Evolutionary conservation across 2,329 filamentous ascomycete genomes (phyloP).

Genomic region (Aquanectria penicillioides): DNA sequence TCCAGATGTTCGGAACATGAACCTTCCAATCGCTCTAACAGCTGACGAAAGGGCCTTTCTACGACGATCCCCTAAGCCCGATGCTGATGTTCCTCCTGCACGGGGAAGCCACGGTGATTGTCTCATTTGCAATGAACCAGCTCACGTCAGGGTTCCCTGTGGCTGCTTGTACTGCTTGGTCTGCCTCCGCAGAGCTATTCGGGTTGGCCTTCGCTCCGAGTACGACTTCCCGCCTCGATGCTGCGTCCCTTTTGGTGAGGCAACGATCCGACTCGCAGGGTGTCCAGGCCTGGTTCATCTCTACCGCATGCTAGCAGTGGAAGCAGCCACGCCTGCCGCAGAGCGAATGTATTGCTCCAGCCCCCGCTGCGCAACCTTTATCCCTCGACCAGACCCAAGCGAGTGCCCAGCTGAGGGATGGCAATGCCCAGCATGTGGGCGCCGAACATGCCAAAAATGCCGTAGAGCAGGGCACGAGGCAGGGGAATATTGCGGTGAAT

Average conservation of each 20-base stretch:
- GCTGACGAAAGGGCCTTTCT: slow-evolving; percentile 24
- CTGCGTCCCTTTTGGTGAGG: slow-evolving; percentile 30
- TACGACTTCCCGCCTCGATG: slow-evolving; percentile 38
- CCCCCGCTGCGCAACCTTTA: slow-evolving; percentile 32
- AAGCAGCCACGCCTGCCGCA: neutral
- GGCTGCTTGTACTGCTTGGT: slow-evolving; percentile 32
- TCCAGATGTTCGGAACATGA: slow-evolving; percentile 24
- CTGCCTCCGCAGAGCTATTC: slow-evolving; percentile 33
- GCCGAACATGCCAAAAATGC: neutral
- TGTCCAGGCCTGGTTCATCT: slow-evolving; percentile 33
- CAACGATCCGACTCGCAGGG: slow-evolving; percentile 9
- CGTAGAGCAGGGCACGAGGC: neutral
- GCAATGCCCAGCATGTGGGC: slow-evolving; percentile 21
- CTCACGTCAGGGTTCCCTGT: slow-evolving; percentile 22
- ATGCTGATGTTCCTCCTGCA: neutral
- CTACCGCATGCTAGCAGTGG: slow-evolving; percentile 32
- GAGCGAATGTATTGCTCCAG: slow-evolving; percentile 37
- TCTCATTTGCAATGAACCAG: slow-evolving; percentile 25
- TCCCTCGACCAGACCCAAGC: slow-evolving; percentile 18
- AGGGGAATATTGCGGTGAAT: slow-evolving; percentile 6
- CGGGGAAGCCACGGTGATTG: slow-evolving; percentile 21
- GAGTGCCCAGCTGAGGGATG: slow-evolving; percentile 22
- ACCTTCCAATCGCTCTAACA: slow-evolving; percentile 25
- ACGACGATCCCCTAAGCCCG: neutral
- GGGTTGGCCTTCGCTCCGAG: slow-evolving; percentile 30